Percentiles rank a stretch among this genome's conserved stretches.
Conservation (phyloP, 1,284 basidiomycete species). For the Moesziomyces aphidis region DNA sequence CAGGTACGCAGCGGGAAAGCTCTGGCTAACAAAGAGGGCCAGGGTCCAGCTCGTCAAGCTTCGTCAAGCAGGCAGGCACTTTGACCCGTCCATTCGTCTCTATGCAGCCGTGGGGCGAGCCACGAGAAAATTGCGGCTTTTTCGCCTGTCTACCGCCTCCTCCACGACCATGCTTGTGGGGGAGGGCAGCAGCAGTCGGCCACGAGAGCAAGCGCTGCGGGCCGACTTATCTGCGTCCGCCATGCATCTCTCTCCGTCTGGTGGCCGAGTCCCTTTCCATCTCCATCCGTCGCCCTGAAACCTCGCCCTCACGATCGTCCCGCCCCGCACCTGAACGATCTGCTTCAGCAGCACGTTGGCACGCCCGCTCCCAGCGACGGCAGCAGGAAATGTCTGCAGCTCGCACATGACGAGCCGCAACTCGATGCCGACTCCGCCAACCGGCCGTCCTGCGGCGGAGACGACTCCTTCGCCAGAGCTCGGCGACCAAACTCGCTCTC, state of each 20-base stretch:
- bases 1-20: too few relatives aligned
- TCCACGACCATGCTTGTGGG: too few relatives aligned
- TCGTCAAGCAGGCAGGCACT: not conserved
- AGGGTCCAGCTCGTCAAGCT: constrained; percentile 33
- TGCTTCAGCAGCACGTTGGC: too few relatives aligned
- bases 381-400: not conserved
- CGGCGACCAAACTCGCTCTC: not conserved
- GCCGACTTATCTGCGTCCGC: too few relatives aligned
- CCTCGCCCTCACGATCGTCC: too few relatives aligned
- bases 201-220: too few relatives aligned
- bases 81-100: not conserved
- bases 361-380: too few relatives aligned
- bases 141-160: constrained; percentile 3
- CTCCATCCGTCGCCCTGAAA: too few relatives aligned
- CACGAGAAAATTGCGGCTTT: constrained; percentile 15
- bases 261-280: too few relatives aligned
- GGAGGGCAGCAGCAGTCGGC: too few relatives aligned
- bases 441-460: not conserved
- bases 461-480: not conserved
- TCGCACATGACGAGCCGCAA: not conserved
- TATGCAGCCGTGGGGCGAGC: constrained; percentile 6
- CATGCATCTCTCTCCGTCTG: too few relatives aligned
- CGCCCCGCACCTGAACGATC: too few relatives aligned
- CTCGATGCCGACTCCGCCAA: not conserved
- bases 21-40: not conserved